Evolutionary conservation across 1,284 basidiomycete genomes (phyloP).

Genomic region (Pseudozyma hubeiensis): DNA sequence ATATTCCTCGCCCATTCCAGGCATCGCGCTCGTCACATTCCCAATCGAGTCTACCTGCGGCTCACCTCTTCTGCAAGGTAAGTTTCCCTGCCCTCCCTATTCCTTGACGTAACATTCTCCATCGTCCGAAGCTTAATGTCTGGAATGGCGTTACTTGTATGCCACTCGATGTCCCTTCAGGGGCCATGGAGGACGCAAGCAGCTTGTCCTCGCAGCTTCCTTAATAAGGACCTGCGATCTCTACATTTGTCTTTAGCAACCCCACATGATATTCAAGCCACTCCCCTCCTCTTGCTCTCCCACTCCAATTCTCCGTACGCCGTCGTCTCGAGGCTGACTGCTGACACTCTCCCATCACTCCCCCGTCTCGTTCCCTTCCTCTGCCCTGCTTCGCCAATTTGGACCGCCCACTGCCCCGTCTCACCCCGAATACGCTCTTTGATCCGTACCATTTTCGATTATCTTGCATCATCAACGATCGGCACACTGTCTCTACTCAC

Average conservation of each 20-base stretch:
- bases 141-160: conserved; percentile 5
- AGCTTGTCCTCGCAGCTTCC: not conserved
- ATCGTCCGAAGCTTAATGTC: not conserved
- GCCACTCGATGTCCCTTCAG: not conserved
- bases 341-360: conserved; percentile 16
- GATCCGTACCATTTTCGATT: not conserved
- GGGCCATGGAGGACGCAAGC: conserved; percentile 14
- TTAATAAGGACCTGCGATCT: conserved; percentile 19
- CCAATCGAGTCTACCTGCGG: conserved; percentile 27
- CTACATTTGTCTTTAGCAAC: not conserved
- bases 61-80: conserved; percentile 24
- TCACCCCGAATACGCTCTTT: conserved; percentile 25
- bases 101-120: conserved; percentile 5
- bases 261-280: conserved; percentile 21
- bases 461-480: conserved; percentile 6
- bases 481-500: not conserved
- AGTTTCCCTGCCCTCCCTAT: conserved; percentile 9
- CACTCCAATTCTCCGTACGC: conserved; percentile 4
- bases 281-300: conserved; percentile 19
- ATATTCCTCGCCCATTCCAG: conserved; percentile 42
- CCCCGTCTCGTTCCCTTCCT: not conserved
- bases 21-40: conserved; percentile 37
- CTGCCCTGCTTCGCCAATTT: not conserved
- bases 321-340: conserved; percentile 7
- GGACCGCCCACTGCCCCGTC: not conserved